Evolutionary conservation across 1,284 basidiomycete species (phyloP).

Genomic region (Apiotrichum veenhuisii): DNA sequence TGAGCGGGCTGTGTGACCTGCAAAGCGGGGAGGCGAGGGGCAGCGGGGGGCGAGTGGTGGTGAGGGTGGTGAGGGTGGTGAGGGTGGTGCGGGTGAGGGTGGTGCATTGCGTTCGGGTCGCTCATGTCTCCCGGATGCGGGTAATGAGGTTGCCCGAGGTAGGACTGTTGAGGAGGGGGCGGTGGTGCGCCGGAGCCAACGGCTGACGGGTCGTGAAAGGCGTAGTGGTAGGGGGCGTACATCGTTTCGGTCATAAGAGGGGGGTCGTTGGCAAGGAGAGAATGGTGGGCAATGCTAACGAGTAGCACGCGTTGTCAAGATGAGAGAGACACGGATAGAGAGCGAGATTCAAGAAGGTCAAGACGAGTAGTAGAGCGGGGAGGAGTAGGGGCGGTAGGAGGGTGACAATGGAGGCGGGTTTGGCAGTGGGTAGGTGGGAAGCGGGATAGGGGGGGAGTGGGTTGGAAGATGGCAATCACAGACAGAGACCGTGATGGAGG

Average conservation of each 20-base stretch:
- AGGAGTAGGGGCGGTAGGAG: too few relatives aligned
- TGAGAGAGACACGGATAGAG: neutral
- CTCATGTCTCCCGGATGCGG: constrained; percentile 4
- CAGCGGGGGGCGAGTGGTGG: neutral
- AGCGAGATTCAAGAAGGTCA: neutral
- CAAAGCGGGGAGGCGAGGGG: constrained; percentile 6
- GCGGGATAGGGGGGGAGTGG: too few relatives aligned
- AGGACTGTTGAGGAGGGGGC: neutral
- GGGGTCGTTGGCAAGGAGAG: neutral
- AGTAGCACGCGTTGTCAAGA: neutral
- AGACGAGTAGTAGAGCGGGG: neutral
- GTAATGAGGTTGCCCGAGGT: neutral
- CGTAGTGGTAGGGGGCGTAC: constrained; percentile 7
- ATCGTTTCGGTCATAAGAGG: constrained; percentile 7
- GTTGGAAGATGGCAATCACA: too few relatives aligned
- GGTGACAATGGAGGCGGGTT: too few relatives aligned
- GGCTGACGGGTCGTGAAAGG: constrained; percentile 2
- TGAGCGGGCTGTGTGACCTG: constrained; percentile 31
- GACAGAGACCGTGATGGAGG: too few relatives aligned
- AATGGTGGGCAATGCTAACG: neutral
- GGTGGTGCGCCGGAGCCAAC: neutral
- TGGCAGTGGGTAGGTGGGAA: too few relatives aligned
- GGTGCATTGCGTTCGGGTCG: constrained; percentile 3
- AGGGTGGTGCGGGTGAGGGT: constrained; percentile 11
- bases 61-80: constrained; percentile 6